Base-by-base conservation (phyloP, 164 flowering plant genomes). In the Liquidambar formosana region DNA sequence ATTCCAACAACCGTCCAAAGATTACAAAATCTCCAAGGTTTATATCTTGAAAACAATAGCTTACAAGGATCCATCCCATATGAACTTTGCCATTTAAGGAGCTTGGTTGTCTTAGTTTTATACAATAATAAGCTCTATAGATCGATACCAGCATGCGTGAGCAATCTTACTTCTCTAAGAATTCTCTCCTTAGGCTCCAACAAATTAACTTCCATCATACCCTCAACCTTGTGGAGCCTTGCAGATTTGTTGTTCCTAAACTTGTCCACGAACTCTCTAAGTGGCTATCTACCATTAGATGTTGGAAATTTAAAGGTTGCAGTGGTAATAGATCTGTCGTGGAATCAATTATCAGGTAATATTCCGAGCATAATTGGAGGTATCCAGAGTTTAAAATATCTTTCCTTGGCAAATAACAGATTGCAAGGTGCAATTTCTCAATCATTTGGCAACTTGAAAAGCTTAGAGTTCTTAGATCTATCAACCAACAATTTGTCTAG, bases 401-500 rank as follows among this genome's bases (percentile, higher is more conserved):
- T 82, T 2, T 63, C 65, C 8, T 71, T 82, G 51, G 61, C 72
- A 0, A 21, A 49, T 16, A 79, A 79, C 23, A 19, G 13, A 25
- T 66, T 82, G 8, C 60, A 71, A 58, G 81, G 81, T 3, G 8
- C 66, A 1, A 78, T 80, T 19, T 82, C 82, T 12, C 18, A 64
- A 47, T 70, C 82, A 33, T 21, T 83, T 61, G 76, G 76, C 16
- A 33, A 66, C 49, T 10, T 79, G 72, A 9, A 65, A 25, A 58
- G 76, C 62, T 44, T 80, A 66, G 72, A 68, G 46, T 43, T n/a
- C n/a, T 67, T 82, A 54, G 82, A 82, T 44, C 22, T 80, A 0
- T 82, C 81, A 1, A 3, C 18, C 0, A 82, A 84, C 22, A 68
- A 61, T n/a, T 62, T 84, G 4, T 67, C 80, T 18, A 83, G 83